Evolutionary conservation across 192 early-diverging fungal genomes (phyloP), one percentile per base, ranked within the genome.

Genomic region (Rhizophagus clarus): DNA sequence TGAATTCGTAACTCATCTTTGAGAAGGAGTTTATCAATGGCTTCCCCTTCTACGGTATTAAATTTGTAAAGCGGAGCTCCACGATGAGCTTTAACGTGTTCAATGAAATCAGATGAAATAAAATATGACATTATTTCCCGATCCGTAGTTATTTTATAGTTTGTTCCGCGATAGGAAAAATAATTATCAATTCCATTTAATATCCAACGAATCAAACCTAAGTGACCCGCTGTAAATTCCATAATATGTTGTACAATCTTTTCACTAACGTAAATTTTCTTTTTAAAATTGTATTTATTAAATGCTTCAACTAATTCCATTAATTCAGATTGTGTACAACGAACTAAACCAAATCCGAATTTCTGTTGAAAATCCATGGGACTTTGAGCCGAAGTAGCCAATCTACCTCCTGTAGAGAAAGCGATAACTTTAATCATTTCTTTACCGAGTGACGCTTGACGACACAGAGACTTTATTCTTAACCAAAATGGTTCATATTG

Each of bases 1-100:
- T 32, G n/a, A 17, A 76, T 42, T 22, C 34, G 32, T 14, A 76
- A n/a, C n/a, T 64, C 61, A 34, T 64, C 37, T n/a, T 64, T 76
- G 5, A 76, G 61, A 1, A 76, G 37, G 8, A 76, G 37, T 64
- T 76, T 76, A 64, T 76, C 75, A 10, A 76, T 76, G 3, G 47
- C 61, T 11, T 76, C 75, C 3, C 61, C 75, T 64, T 76, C 61
- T 26, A 17, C 37, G 5, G 29, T 45, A 61, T 62, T 76, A 34
- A 76, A 76, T 45, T 76, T 76, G 20, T 76, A 76, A 24, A 64
- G 61, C 4, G 61, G 75, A 26, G 75, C 75, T 11, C 75, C 75
- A 40, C 75, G 49, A 76, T 76, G 75, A 28, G 75, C 60, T 76
- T 76, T 76, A 42, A 76, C 22, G 47, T 76, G 75, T 66, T 76